These are phyloP conservation scores for Parmelia sp. DNA, from an alignment of 495 filamentous ascomycete genomes.

Conservation along the genomic window DNA sequence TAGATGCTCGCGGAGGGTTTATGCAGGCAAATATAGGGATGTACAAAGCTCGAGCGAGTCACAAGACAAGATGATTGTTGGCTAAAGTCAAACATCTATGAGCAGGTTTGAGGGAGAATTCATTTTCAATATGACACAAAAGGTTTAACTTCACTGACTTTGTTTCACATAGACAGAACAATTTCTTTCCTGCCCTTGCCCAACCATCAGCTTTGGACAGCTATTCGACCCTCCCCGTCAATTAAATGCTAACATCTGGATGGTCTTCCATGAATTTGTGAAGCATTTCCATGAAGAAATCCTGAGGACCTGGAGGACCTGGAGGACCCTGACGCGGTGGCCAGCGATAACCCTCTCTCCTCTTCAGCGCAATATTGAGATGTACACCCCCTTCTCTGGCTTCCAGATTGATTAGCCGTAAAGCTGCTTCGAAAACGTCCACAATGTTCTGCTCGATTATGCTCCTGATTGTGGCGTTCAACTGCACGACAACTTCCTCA, in stretches of 20 bases:
- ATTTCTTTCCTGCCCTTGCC: neutral
- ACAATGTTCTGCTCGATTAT: rapidly evolving
- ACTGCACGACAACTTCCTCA: neutral
- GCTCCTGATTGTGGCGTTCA: neutral
- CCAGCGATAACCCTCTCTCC: no score
- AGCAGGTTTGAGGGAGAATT: neutral
- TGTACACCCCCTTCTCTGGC: neutral
- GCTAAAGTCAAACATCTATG: neutral
- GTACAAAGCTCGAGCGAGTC: neutral
- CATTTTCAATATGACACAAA: neutral
- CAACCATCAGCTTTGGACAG: neutral
- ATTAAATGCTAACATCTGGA: no score
- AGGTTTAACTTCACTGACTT: neutral
- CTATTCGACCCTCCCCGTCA: no score
- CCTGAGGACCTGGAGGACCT: no score
- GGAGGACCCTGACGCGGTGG: no score
- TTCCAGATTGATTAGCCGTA: neutral
- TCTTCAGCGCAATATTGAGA: neutral
- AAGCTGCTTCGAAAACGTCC: neutral
- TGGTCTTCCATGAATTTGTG: no score
- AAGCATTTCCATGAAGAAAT: no score
- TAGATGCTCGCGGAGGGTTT: neutral
- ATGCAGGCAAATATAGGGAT: neutral
- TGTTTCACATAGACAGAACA: neutral
- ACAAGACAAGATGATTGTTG: neutral